phyloP scores from a whole-genome alignment of 306 rosid genomes.

The Citrullus mucosospermus region DNA sequence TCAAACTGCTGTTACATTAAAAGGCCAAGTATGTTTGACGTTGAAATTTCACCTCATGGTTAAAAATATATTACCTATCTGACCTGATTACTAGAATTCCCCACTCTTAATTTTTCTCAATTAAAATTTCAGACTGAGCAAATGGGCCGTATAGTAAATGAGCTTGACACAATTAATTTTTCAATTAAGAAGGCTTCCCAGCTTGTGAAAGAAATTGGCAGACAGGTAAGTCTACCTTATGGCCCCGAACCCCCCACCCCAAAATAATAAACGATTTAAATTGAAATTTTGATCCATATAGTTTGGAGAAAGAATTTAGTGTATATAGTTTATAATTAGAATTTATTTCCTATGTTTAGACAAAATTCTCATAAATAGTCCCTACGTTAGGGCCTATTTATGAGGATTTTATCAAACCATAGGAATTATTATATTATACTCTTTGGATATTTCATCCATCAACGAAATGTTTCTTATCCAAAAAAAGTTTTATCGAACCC shows the following conservation, averaged over 20 bases:
- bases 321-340: no score
- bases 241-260: not conserved
- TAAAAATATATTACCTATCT: not conserved
- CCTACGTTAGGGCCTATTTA: no score
- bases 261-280: not conserved
- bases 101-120: not conserved
- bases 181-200: slow-evolving; percentile 97
- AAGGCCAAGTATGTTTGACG: slow-evolving; percentile 76
- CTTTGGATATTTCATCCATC: no score
- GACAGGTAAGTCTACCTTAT: slow-evolving; percentile 53
- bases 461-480: no score
- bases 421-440: no score
- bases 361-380: no score
- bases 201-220: slow-evolving; percentile 96
- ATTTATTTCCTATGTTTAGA: no score
- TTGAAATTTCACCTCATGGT: slow-evolving; percentile 9
- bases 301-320: no score
- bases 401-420: no score
- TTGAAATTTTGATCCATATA: no score
- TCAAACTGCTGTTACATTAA: slow-evolving; percentile 75
- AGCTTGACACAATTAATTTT: slow-evolving; percentile 94
- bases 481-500: no score
- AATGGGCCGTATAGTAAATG: slow-evolving; percentile 97
- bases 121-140: slow-evolving; percentile 70
- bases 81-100: not conserved